A percentile compares a stretch with the other conserved stretches of the same genome.
Conservation (phyloP, 306 rosid species). For the Inga leiocalycina region DNA sequence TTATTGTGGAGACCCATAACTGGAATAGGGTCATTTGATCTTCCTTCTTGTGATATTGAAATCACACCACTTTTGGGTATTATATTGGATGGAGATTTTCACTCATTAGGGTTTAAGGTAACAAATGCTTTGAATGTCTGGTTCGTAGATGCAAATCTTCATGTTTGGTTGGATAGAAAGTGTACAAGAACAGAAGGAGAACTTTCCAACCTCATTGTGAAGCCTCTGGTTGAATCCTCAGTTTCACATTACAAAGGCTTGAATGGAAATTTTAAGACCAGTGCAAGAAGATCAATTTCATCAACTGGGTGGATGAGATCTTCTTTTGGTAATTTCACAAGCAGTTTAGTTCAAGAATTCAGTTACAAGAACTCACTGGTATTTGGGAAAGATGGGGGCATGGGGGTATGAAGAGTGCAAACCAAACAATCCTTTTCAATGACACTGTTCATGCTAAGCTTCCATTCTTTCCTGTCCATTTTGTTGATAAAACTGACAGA, state of each 20-base stretch:
- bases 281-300: not conserved
- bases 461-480: slow-evolving; percentile 37
- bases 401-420: slow-evolving; percentile 56
- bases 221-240: slow-evolving; percentile 48
- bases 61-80: slow-evolving; percentile 74
- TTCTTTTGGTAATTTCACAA: not conserved
- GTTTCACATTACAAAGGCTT: slow-evolving; percentile 57
- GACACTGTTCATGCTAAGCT: slow-evolving; percentile 38
- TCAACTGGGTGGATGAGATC: not conserved
- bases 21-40: slow-evolving; percentile 47
- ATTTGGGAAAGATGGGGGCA: slow-evolving; percentile 55
- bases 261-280: slow-evolving; percentile 49
- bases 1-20: slow-evolving; percentile 51
- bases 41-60: slow-evolving; percentile 86
- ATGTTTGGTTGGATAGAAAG: slow-evolving; percentile 78
- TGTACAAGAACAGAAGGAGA: slow-evolving; percentile 54
- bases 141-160: slow-evolving; percentile 29
- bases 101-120: slow-evolving; percentile 42
- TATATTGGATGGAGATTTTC: slow-evolving; percentile 32
- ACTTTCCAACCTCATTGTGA: slow-evolving; percentile 42
- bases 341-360: slow-evolving; percentile 46
- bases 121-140: not conserved
- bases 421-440: slow-evolving; percentile 1
- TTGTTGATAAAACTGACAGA: slow-evolving; percentile 35
- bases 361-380: slow-evolving; percentile 53